Evolutionary conservation across 2,329 filamentous ascomycete species (phyloP), one percentile per base, ranked within the genome.

Genomic region (Dothideomycetidae sp.): DNA sequence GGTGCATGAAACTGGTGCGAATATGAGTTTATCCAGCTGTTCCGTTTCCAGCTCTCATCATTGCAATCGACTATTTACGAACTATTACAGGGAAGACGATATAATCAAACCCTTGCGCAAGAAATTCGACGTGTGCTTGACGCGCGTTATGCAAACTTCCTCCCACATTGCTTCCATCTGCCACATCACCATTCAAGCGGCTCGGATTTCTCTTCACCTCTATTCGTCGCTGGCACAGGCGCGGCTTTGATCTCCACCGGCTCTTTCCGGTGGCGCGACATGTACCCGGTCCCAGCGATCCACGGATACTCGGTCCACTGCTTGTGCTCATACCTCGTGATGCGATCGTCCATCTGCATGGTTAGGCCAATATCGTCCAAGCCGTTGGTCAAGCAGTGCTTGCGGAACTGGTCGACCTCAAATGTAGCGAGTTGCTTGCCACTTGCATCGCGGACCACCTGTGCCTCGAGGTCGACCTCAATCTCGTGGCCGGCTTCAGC

Each of bases 361-460:
- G 88, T 96, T 46, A 96, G 64, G 23, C 88, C 88, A 52, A 96
- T 96, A 50, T 96, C 90, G 55, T 96, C 88, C 7, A 96, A 74
- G 0, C 88, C 88, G 54, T 96, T 93, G 51, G 93, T 60, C 35
- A 96, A 64, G 60, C 88, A 96, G 63, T 96, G 84, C 64, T 92
- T 93, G 56, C 85, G 70, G 68, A 96, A 96, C 61, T 81, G 75
- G 55, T 96, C 88, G 4, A 93, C 81, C 1, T 93, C 80, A 53
- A 96, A 96, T 29, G 62, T 60, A 53, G 78, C 78, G 37, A 96
- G 71, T 48, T 74, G 72, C 44, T 75, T 75, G 46, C 88, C 88
- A 12, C 70, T 62, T 0, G 73, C 75, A 47, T 82, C 76, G 55
- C 80, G 83, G 63, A 96, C 78, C 36, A 75, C 63, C 64, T 94